These are phyloP conservation scores for Cylindrodendrum hubeiense DNA, from an alignment of 2,329 filamentous ascomycete genomes.

Conservation along the genomic window DNA sequence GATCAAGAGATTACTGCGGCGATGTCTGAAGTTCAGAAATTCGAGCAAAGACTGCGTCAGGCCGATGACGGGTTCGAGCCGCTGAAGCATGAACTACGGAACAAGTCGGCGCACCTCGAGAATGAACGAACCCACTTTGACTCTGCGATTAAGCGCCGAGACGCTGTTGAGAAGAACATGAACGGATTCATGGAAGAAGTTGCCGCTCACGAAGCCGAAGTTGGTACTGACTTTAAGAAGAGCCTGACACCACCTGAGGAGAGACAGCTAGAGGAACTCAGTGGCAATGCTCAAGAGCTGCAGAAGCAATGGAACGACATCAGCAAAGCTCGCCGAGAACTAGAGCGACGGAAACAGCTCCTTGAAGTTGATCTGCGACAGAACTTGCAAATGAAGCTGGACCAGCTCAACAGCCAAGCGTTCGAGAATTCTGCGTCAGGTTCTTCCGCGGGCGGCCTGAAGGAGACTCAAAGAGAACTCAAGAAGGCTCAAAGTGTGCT, in stretches of 20 bases:
- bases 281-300: slow-evolving; percentile 76
- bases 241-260: slow-evolving; percentile 87
- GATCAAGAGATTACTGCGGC: slow-evolving; percentile 91
- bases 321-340: slow-evolving; percentile 78
- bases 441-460: slow-evolving; percentile 74
- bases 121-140: slow-evolving; percentile 81
- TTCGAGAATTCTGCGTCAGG: slow-evolving; percentile 74
- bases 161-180: slow-evolving; percentile 80
- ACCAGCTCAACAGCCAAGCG: slow-evolving; percentile 84
- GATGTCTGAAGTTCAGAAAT: slow-evolving; percentile 85
- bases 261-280: slow-evolving; percentile 79
- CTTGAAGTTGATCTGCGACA: slow-evolving; percentile 91
- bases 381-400: slow-evolving; percentile 87
- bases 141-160: slow-evolving; percentile 71
- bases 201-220: slow-evolving; percentile 81
- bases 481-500: slow-evolving; percentile 80
- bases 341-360: slow-evolving; percentile 84
- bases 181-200: slow-evolving; percentile 82
- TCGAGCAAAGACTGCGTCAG: slow-evolving; percentile 82
- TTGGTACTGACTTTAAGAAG: slow-evolving; percentile 92
- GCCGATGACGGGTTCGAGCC: slow-evolving; percentile 87
- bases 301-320: slow-evolving; percentile 82
- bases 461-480: slow-evolving; percentile 84
- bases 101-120: slow-evolving; percentile 80
- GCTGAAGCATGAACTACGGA: slow-evolving; percentile 79